A percentile compares a stretch with the other conserved stretches of the same genome.
Evolutionary conservation across 495 filamentous ascomycete genomes (phyloP).

Genomic region (Talaromyces liani): DNA sequence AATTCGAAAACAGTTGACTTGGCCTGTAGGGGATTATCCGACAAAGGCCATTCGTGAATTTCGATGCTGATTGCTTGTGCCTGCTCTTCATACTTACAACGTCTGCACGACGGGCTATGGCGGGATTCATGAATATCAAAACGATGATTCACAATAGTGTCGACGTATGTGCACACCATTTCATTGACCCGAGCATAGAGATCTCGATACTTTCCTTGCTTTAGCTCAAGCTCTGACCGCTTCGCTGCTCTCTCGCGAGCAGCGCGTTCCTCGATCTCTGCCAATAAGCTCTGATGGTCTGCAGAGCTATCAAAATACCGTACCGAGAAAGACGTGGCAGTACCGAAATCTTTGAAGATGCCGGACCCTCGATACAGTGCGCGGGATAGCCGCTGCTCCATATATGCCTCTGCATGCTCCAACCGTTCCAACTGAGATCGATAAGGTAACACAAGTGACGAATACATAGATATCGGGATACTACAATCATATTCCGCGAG

Average conservation of each 20-base stretch:
- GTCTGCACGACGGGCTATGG: slow-evolving; percentile 21
- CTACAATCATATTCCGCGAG: background rate
- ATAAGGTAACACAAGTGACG: slow-evolving; percentile 34
- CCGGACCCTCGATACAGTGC: slow-evolving; percentile 14
- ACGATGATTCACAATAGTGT: background rate
- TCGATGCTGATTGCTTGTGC: slow-evolving; percentile 36
- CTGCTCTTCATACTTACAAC: slow-evolving; percentile 17
- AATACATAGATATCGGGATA: background rate
- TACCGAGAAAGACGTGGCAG: slow-evolving; percentile 39
- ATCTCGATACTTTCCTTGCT: slow-evolving; percentile 1
- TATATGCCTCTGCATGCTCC: slow-evolving; percentile 39
- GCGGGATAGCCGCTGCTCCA: slow-evolving; percentile 20
- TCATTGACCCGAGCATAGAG: background rate
- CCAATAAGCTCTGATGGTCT: slow-evolving; percentile 31
- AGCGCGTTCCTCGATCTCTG: slow-evolving; percentile 34
- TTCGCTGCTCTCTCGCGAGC: slow-evolving; percentile 14
- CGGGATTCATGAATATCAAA: slow-evolving; percentile 10
- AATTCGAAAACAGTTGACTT: slow-evolving; percentile 55
- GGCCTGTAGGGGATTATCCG: slow-evolving; percentile 20
- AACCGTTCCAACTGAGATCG: slow-evolving; percentile 45
- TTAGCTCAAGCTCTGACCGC: slow-evolving; percentile 11
- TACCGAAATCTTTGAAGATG: slow-evolving; percentile 29
- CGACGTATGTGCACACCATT: background rate
- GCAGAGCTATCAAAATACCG: slow-evolving; percentile 43
- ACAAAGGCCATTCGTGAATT: slow-evolving; percentile 58